These are phyloP conservation scores for Cryptosporidium baileyi DNA, from an alignment of 169 alveolate species.

Conservation along the genomic window DNA sequence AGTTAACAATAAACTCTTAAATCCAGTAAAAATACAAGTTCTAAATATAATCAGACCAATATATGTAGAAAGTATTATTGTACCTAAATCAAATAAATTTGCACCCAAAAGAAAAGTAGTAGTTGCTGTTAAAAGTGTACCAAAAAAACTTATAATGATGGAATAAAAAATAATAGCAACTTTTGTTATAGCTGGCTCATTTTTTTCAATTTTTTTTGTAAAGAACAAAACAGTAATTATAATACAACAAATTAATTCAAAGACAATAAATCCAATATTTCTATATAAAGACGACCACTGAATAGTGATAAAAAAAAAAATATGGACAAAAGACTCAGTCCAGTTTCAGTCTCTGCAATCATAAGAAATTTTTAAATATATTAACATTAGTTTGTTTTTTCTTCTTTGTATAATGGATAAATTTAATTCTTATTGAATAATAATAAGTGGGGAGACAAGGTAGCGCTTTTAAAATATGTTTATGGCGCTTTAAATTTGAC, in stretches of 20 bases:
- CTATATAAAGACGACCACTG: conserved; percentile 15
- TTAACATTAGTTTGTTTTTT: not conserved
- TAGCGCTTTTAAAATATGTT: too few species aligned
- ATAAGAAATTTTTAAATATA: not conserved
- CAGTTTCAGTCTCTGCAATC: not conserved
- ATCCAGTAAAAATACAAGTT: conserved; percentile 37
- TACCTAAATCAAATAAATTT: conserved; percentile 10
- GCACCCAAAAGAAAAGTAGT: conserved; percentile 51
- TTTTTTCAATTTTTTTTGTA: not conserved
- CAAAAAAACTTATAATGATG: not conserved
- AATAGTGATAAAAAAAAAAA: not conserved
- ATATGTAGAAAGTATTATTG: not conserved
- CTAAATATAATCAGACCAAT: conserved; percentile 19
- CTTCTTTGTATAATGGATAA: too few species aligned
- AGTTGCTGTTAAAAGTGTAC: not conserved
- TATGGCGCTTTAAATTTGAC: too few species aligned
- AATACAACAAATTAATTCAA: conserved; percentile 18
- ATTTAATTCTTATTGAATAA: too few species aligned
- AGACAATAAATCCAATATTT: not conserved
- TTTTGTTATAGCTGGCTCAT: not conserved
- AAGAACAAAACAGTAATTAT: not conserved
- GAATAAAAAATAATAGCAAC: conserved; percentile 8
- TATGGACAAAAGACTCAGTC: not conserved
- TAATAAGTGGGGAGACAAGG: too few species aligned
- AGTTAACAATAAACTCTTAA: not conserved